These are phyloP conservation scores for Purshia tridentata DNA, from an alignment of 306 rosid genomes.

Conservation along the genomic window DNA sequence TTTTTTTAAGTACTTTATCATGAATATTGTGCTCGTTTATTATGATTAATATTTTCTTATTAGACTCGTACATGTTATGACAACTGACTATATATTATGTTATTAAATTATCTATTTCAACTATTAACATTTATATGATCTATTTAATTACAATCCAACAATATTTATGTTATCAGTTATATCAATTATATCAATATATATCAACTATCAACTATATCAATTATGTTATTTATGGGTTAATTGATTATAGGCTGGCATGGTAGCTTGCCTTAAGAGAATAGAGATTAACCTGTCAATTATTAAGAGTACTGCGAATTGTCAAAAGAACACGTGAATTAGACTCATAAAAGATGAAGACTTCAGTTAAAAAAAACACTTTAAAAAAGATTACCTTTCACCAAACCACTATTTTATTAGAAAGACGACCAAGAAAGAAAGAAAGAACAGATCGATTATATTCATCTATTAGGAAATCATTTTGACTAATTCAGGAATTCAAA, in stretches of 20 bases:
- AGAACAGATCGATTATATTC: not conserved
- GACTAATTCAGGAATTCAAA: no score
- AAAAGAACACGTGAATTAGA: conserved; percentile 7
- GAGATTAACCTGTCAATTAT: not conserved
- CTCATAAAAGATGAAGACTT: not conserved
- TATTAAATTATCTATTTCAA: no score
- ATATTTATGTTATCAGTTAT: no score
- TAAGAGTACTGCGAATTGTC: not conserved
- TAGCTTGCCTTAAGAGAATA: not conserved
- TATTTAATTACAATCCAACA: no score
- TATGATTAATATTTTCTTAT: no score
- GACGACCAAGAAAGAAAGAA: not conserved
- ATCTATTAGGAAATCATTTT: not conserved
- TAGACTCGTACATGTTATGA: no score
- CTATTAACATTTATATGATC: no score
- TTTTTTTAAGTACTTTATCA: no score
- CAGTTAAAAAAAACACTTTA: not conserved
- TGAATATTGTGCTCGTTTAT: no score
- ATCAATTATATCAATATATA: no score
- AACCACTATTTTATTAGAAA: not conserved
- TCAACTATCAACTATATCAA: no score
- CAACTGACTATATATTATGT: no score
- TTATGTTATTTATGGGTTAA: not conserved
- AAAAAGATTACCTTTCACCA: not conserved
- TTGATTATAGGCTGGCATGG: not conserved